These are phyloP conservation scores for Dinochytrium kinnereticum DNA, from an alignment of 371 early-diverging fungal genomes.

Conservation along the genomic window DNA sequence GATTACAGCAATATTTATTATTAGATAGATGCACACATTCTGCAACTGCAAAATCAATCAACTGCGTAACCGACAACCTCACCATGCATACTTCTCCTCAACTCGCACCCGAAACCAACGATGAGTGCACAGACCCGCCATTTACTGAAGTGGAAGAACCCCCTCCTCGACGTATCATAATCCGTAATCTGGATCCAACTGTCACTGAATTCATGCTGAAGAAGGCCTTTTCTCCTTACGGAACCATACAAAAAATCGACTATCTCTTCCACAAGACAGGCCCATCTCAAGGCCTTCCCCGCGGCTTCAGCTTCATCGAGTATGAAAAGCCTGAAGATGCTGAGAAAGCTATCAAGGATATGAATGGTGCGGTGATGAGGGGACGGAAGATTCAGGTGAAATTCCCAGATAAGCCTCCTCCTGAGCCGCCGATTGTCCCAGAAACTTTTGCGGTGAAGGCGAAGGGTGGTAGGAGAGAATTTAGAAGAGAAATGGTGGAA, in stretches of 20 bases:
- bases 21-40: too few relatives aligned
- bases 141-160: not conserved
- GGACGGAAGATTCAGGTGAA: constrained; percentile 6
- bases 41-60: too few relatives aligned
- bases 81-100: too few relatives aligned
- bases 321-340: constrained; percentile 8
- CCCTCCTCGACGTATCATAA: constrained; percentile 29
- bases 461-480: not conserved
- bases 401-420: constrained; percentile 7
- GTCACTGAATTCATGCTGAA: constrained; percentile 44
- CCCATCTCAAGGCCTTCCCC: constrained; percentile 40
- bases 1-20: too few relatives aligned
- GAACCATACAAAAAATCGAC: constrained; percentile 37
- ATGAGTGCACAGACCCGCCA: too few relatives aligned
- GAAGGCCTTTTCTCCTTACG: constrained; percentile 36
- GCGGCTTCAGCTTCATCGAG: constrained; percentile 45
- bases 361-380: constrained; percentile 15
- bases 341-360: constrained; percentile 10
- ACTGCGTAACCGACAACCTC: too few relatives aligned
- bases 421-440: not conserved
- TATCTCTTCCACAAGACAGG: constrained; percentile 48
- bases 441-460: too few relatives aligned
- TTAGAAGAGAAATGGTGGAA: constrained; percentile 5
- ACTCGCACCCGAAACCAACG: too few relatives aligned
- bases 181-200: constrained; percentile 38